phyloP scores from a whole-genome alignment of 2,329 filamentous ascomycete genomes.

The Xylariaceae sp. region DNA sequence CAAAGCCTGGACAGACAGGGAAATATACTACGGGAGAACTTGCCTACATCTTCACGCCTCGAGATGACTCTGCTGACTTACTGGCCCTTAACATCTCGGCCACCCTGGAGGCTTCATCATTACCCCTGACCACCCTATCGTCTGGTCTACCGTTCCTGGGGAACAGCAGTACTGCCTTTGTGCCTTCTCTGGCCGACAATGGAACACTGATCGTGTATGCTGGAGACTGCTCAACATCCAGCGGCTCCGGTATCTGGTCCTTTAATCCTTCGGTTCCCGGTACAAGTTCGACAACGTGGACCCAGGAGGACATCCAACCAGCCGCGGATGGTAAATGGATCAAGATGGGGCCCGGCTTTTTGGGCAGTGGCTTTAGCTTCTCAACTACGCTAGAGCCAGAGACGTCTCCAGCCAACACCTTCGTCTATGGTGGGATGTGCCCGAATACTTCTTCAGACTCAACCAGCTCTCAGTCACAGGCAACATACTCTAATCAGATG shows the following conservation, averaged over 20 bases:
- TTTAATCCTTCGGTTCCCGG: slow-evolving; percentile 58
- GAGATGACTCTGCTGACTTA: slow-evolving; percentile 57
- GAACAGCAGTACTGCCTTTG: slow-evolving; percentile 63
- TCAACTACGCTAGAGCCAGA: slow-evolving; percentile 63
- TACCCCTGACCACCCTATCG: slow-evolving; percentile 57
- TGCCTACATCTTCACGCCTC: slow-evolving; percentile 74
- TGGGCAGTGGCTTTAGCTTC: slow-evolving; percentile 69
- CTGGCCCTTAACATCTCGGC: slow-evolving; percentile 70
- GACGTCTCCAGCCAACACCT: slow-evolving; percentile 64
- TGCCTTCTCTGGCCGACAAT: slow-evolving; percentile 69
- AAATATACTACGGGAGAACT: slow-evolving; percentile 49
- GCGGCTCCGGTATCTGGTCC: slow-evolving; percentile 69
- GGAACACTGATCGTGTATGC: slow-evolving; percentile 77
- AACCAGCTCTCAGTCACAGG: slow-evolving; percentile 68
- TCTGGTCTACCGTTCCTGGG: slow-evolving; percentile 68
- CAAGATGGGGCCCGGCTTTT: slow-evolving; percentile 55
- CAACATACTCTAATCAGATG: slow-evolving; percentile 84
- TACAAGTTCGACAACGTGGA: slow-evolving; percentile 51
- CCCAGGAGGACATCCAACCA: slow-evolving; percentile 41
- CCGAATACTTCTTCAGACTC: slow-evolving; percentile 56
- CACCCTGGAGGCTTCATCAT: slow-evolving; percentile 55
- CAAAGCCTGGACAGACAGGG: slow-evolving; percentile 49
- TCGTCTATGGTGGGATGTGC: slow-evolving; percentile 92
- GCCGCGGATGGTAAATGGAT: slow-evolving; percentile 31
- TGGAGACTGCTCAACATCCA: slow-evolving; percentile 70